Base-by-base conservation (phyloP, 202 grass and related monocot species). In the Schoenoplectus triqueter region DNA sequence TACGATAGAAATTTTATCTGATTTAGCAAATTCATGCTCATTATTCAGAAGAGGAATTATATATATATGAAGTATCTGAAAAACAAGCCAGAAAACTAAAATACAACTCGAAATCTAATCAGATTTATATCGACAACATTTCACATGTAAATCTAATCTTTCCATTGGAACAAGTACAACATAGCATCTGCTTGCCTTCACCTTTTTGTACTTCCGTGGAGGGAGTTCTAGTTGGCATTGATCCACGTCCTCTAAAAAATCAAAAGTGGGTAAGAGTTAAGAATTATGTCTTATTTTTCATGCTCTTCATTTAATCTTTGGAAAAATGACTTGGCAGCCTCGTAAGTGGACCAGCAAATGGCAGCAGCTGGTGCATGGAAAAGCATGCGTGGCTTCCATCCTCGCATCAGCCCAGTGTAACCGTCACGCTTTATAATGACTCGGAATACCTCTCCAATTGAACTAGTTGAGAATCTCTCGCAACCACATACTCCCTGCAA, bases 331-430 rank as follows among this genome's bases (percentile, higher is more conserved):
- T 97, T 97, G 0, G 94, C 91, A 3, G 94, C 92, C 88, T 97
- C 94, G 0, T 97, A 97, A 50, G 94, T 97, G 21, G 94, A 94
- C 94, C 94, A 97, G 73, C 94, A 97, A 51, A 97, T 97, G 6
- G 94, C 94, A 56, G 94, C 94, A 2, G 94, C 94, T 51, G 94
- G 94, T 85, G 94, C 92, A 46, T 97, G 94, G 87, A 97, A 97
- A 17, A 97, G 77, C 92, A 97, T 97, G 66, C 94, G 87, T 56
- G 94, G 90, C 55, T 86, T 92, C 94, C 94, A 97, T 80, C 94
- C 94, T 63, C 94, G 91, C 87, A 94, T 92, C 7, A 97, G 90
- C 50, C 90, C 94, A 0, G 78, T 61, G 78, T 97, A 97, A 63
- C 92, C 94, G 15, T 97, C 90, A 40, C 92, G 94, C 45, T 89